These are phyloP conservation scores for Laburnicola sp. DNA, from an alignment of 2,329 filamentous ascomycete genomes.

Conservation along the genomic window DNA sequence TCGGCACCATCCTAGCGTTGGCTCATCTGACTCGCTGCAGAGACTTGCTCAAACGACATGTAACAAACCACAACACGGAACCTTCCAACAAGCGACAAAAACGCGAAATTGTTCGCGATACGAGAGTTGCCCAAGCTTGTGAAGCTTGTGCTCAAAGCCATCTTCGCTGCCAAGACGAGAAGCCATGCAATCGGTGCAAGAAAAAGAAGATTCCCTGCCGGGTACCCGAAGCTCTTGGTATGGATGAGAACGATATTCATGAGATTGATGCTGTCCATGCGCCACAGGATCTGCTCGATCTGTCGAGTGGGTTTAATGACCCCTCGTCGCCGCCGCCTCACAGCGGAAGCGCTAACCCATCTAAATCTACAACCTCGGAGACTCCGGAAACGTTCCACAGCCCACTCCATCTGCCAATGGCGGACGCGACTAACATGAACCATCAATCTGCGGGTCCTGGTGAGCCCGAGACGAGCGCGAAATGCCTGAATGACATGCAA, in stretches of 20 bases:
- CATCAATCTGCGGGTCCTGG: no score
- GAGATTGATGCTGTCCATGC: conserved; percentile 31
- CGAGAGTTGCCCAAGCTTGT: conserved; percentile 46
- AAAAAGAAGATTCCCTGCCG: conserved; percentile 48
- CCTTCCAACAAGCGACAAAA: background rate
- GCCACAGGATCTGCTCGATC: conserved; percentile 33
- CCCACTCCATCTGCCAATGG: no score
- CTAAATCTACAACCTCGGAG: no score
- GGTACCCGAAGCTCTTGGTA: background rate
- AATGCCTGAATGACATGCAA: no score
- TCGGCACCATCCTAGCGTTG: no score
- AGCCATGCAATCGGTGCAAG: conserved; percentile 53
- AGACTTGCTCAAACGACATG: background rate
- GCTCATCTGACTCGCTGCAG: background rate
- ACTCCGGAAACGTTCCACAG: no score
- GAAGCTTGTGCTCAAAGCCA: conserved; percentile 52
- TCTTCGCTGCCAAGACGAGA: conserved; percentile 54
- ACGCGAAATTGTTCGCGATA: no score
- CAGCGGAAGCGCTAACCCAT: no score
- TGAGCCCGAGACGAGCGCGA: no score
- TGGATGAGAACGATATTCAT: conserved; percentile 19
- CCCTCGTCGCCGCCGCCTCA: no score
- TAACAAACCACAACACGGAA: background rate
- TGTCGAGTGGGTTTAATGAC: conserved; percentile 30
- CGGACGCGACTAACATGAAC: no score